These are phyloP conservation scores for Colletotrichum kahawae DNA, from an alignment of 2,329 filamentous ascomycete genomes.

Conservation along the genomic window DNA sequence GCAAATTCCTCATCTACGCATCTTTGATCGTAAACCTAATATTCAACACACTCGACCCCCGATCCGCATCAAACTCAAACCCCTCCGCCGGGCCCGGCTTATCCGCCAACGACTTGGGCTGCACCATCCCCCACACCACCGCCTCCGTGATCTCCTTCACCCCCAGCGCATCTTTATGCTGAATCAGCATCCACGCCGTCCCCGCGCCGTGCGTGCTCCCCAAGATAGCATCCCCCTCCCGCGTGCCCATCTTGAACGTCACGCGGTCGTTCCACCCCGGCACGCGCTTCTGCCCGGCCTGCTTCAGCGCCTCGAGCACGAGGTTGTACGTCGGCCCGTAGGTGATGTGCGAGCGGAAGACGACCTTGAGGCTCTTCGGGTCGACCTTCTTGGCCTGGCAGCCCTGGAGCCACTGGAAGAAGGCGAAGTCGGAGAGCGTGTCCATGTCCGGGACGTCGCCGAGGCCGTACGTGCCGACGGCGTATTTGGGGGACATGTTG, in stretches of 20 bases:
- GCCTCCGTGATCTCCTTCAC: not conserved
- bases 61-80: not conserved
- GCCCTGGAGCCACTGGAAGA: not conserved
- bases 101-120: not conserved
- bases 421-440: not conserved
- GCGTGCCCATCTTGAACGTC: not conserved
- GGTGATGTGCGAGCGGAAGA: not conserved
- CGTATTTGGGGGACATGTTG: not conserved
- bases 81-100: not conserved
- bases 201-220: not conserved
- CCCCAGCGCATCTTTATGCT: not conserved
- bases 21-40: not conserved
- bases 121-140: not conserved
- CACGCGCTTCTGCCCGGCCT: not conserved
- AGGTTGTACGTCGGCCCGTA: not conserved
- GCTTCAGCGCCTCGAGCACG: not conserved
- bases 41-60: not conserved
- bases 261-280: not conserved
- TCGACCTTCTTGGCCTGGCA: rapidly evolving
- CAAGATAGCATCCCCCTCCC: not conserved
- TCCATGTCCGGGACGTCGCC: not conserved
- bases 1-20: not conserved
- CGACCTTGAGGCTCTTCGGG: not conserved
- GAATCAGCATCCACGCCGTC: not conserved
- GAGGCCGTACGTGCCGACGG: rapidly evolving